Evolutionary conservation across 495 filamentous ascomycete genomes (phyloP).

Genomic region (Podospora fimiseda): DNA sequence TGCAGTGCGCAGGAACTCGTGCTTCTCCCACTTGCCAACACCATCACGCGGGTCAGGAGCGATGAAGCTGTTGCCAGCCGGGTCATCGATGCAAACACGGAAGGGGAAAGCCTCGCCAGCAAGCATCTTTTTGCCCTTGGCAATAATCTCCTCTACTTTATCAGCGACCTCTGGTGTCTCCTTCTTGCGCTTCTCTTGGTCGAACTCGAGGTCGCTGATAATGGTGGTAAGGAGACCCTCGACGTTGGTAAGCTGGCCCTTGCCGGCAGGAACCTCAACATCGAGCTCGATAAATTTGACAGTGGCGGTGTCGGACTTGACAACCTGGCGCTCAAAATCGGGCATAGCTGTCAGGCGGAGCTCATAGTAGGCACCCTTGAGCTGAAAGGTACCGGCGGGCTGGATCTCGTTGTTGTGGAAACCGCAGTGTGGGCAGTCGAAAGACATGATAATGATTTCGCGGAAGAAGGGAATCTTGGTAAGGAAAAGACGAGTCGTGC

Average conservation of each 20-base stretch:
- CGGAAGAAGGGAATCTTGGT: constrained; percentile 93
- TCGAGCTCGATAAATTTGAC: constrained; percentile 80
- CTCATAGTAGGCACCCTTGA: constrained; percentile 73
- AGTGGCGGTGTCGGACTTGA: constrained; percentile 81
- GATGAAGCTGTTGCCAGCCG: constrained; percentile 95
- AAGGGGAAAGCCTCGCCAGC: constrained; percentile 77
- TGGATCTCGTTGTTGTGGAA: constrained; percentile 90
- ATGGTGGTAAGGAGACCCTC: constrained; percentile 79
- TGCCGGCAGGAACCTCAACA: constrained; percentile 83
- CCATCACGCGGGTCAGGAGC: constrained; percentile 71
- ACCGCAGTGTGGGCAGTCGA: constrained; percentile 81
- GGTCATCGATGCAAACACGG: constrained; percentile 77
- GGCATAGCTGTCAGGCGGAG: constrained; percentile 59
- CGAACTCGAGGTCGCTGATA: constrained; percentile 64
- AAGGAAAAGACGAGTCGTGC: constrained; percentile 76
- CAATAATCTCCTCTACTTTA: constrained; percentile 67
- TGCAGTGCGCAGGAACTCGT: constrained; percentile 71
- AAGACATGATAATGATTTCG: constrained; percentile 95
- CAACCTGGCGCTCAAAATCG: constrained; percentile 78
- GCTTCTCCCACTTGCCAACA: constrained; percentile 73
- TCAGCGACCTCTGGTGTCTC: constrained; percentile 66
- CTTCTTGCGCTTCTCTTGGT: constrained; percentile 67
- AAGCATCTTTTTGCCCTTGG: constrained; percentile 64
- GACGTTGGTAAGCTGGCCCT: constrained; percentile 83
- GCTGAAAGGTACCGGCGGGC: constrained; percentile 82